Evolutionary conservation across 768 basidiomycete genomes (phyloP).

Genomic region (Hypholoma sublateritium): DNA sequence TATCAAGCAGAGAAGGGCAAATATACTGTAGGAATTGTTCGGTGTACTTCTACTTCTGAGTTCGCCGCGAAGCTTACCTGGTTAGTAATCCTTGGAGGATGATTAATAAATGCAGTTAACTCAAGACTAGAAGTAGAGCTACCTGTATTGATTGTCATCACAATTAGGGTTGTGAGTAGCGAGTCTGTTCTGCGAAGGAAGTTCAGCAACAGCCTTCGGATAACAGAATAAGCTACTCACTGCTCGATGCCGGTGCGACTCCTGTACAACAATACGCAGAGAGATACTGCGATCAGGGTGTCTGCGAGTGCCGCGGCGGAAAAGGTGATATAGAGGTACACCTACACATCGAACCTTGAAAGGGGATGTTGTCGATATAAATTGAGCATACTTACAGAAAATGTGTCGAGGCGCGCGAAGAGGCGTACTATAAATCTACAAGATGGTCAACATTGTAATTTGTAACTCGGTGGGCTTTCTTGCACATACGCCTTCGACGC

Average conservation of each 20-base stretch:
- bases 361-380: neutral
- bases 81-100: neutral
- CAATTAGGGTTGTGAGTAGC: neutral
- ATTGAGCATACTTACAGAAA: neutral
- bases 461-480: neutral
- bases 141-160: neutral
- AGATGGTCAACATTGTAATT: no score
- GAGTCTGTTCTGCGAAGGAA: neutral
- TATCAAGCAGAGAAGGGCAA: neutral
- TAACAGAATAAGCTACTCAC: no score
- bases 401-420: neutral
- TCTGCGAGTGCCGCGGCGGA: constrained; percentile 21
- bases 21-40: neutral
- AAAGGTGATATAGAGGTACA: constrained; percentile 21
- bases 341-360: neutral
- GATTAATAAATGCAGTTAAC: no score
- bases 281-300: constrained; percentile 18
- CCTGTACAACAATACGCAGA: constrained; percentile 19
- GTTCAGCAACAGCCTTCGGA: no score
- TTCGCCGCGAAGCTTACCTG: neutral
- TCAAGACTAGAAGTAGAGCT: neutral
- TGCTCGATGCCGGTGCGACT: constrained; percentile 20
- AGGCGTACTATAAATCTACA: neutral
- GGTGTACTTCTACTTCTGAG: neutral
- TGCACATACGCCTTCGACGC: neutral